Evolutionary conservation across 192 early-diverging fungal genomes (phyloP), one percentile per base, ranked within the genome.

Genomic region (Coemansia sp.): DNA sequence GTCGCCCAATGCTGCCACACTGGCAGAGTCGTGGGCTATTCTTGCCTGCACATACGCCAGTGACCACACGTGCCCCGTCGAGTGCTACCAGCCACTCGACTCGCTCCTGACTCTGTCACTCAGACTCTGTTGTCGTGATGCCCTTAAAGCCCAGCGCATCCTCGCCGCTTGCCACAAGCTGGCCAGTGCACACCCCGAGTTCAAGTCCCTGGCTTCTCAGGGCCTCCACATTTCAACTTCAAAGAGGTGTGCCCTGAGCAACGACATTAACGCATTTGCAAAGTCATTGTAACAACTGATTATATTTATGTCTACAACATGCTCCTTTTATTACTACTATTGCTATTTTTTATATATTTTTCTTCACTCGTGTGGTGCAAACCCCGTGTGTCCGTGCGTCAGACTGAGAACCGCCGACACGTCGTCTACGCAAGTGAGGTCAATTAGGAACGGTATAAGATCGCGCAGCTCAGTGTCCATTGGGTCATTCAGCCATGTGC

Each of bases 401-500:
- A 81, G 62, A 33, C 73, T 72, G 67, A 98, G 76, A 19, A 95
- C 90, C 21, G 84, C 80, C 35, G 83, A 88, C 43, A 98, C 94
- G 70, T 98, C 87, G 52, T 94, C 91, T 14, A 95, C 91, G 18
- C 72, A 69, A 26, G 89, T 93, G 63, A 99, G 69, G 61, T 99
- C 95, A 62, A 91, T 91, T 53, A 99, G 74, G 76, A 99, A 97
- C 24, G 93, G 92, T 43, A 97, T 90, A 53, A 99, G 83, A 70
- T 99, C 95, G 56, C 90, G 81, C 61, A 99, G 73, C 81, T 97
- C 97, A 10, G 93, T 93, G 69, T 97, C 97, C 66, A 94, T 90
- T 15, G 90, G 90, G 72, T 99, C 95, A 74, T 96, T 92, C 67
- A 97, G 94, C 97, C 97, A 99, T 18, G 87, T 87, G 32, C 92